These are phyloP conservation scores for Sisymbrium irio DNA, from an alignment of 345 rosid genomes.

Conservation along the genomic window DNA sequence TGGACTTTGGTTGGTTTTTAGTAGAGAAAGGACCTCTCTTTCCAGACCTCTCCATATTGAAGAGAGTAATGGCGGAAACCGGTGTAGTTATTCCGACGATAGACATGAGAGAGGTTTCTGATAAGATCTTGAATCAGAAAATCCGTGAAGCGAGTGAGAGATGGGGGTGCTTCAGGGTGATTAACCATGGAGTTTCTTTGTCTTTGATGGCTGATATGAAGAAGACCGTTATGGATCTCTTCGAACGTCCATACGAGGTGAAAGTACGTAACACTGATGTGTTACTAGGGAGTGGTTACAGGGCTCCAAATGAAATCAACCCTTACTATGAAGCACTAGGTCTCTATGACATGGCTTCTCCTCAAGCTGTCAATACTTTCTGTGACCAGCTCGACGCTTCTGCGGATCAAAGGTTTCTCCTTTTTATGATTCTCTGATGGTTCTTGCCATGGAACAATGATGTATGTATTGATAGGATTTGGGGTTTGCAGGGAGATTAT, in stretches of 20 bases:
- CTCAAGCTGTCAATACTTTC: slow-evolving; percentile 56
- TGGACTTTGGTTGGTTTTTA: not conserved
- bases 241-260: slow-evolving; percentile 64
- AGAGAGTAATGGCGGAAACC: slow-evolving; percentile 8
- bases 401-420: slow-evolving; percentile 58
- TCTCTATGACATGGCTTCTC: slow-evolving; percentile 62
- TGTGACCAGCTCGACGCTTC: slow-evolving; percentile 70
- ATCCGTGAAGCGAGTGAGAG: slow-evolving; percentile 56
- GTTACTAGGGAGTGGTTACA: slow-evolving; percentile 72
- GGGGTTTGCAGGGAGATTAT: slow-evolving; percentile 50
- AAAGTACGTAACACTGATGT: slow-evolving; percentile 58
- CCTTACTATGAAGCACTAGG: slow-evolving; percentile 88
- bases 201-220: slow-evolving; percentile 65
- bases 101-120: slow-evolving; percentile 49
- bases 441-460: slow-evolving; percentile 8
- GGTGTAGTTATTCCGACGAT: slow-evolving; percentile 39
- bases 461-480: not conserved
- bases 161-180: slow-evolving; percentile 79
- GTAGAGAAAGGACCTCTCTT: not conserved
- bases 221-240: slow-evolving; percentile 53
- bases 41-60: not conserved
- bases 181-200: slow-evolving; percentile 55
- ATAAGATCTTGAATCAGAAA: slow-evolving; percentile 40
- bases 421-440: not conserved
- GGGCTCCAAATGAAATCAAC: slow-evolving; percentile 48